Percentiles rank a stretch among this genome's conserved stretches.
Conservation (phyloP, 768 basidiomycete genomes). For the Xerocomus spinulosus region DNA sequence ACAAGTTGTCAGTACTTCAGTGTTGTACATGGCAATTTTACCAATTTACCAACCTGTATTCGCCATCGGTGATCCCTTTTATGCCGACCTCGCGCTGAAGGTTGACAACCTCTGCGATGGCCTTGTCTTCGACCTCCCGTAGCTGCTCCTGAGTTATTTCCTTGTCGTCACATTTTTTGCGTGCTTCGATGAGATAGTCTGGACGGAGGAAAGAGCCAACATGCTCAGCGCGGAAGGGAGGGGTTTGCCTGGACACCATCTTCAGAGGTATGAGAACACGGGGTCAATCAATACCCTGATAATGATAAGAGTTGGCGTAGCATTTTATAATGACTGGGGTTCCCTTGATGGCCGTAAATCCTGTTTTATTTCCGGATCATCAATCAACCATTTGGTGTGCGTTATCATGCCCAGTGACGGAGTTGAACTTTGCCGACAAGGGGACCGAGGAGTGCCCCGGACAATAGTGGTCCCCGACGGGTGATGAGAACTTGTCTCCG, state of each 20-base stretch:
- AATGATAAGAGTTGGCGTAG: too few relatives aligned
- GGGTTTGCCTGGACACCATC: slow-evolving; percentile 25
- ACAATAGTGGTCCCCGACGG: too few relatives aligned
- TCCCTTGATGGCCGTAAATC: too few relatives aligned
- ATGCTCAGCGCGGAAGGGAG: slow-evolving; percentile 45
- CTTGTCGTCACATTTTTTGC: slow-evolving; percentile 33
- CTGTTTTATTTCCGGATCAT: too few relatives aligned
- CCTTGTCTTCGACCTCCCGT: slow-evolving; percentile 33
- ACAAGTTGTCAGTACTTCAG: slow-evolving; percentile 7
- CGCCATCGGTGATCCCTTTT: slow-evolving; percentile 42
- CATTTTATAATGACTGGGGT: too few relatives aligned
- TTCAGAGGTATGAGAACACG: background rate
- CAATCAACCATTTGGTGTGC: too few relatives aligned
- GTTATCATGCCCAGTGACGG: too few relatives aligned
- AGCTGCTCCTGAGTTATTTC: slow-evolving; percentile 34
- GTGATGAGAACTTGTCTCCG: too few relatives aligned
- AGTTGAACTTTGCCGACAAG: too few relatives aligned
- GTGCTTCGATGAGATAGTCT: slow-evolving; percentile 34
- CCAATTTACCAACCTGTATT: slow-evolving; percentile 31
- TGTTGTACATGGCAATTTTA: background rate
- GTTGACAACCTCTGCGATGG: slow-evolving; percentile 34
- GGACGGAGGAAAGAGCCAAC: slow-evolving; percentile 44
- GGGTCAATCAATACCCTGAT: too few relatives aligned
- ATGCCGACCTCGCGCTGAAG: slow-evolving; percentile 40
- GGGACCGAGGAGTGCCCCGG: too few relatives aligned